Conservation (phyloP, 2,329 filamentous ascomycete genomes). For the Penicillium sp. region DNA sequence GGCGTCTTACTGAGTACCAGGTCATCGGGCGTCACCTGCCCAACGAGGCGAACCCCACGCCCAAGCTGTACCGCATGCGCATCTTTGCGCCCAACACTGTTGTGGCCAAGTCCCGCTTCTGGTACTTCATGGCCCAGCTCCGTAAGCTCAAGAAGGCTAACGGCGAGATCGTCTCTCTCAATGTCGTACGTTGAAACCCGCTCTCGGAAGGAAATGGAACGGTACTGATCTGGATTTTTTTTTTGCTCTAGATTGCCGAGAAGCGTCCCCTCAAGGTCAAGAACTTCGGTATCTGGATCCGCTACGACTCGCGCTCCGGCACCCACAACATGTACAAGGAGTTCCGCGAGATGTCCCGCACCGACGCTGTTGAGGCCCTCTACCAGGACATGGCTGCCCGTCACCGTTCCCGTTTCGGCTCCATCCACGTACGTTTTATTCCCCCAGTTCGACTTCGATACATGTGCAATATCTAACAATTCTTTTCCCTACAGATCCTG, state of each 20-base stretch:
- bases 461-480: slow-evolving; percentile 14
- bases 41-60: slow-evolving; percentile 93
- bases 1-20: slow-evolving; percentile 99
- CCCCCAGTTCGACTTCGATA: neutral
- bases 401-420: slow-evolving; percentile 96
- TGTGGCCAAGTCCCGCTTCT: slow-evolving; percentile 99
- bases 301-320: slow-evolving; percentile 98
- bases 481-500: slow-evolving; percentile 69
- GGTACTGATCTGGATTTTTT: slow-evolving; percentile 14
- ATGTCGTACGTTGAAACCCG: slow-evolving; percentile 69
- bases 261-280: slow-evolving; percentile 99
- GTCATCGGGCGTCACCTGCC: slow-evolving; percentile 99
- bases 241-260: slow-evolving; percentile 76
- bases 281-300: slow-evolving; percentile 99
- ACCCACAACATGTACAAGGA: slow-evolving; percentile 99
- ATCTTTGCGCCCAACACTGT: slow-evolving; percentile 98
- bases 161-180: slow-evolving; percentile 97
- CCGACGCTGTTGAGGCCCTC: slow-evolving; percentile 91
- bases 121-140: slow-evolving; percentile 99
- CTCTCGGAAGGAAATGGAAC: neutral
- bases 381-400: slow-evolving; percentile 99
- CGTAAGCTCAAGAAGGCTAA: slow-evolving; percentile 99
- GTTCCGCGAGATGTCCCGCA: slow-evolving; percentile 98
- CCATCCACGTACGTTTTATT: slow-evolving; percentile 80
- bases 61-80: slow-evolving; percentile 99